Evolutionary conservation across 2,329 filamentous ascomycete genomes (phyloP).

Genomic region (Verticillium nonalfalfae): DNA sequence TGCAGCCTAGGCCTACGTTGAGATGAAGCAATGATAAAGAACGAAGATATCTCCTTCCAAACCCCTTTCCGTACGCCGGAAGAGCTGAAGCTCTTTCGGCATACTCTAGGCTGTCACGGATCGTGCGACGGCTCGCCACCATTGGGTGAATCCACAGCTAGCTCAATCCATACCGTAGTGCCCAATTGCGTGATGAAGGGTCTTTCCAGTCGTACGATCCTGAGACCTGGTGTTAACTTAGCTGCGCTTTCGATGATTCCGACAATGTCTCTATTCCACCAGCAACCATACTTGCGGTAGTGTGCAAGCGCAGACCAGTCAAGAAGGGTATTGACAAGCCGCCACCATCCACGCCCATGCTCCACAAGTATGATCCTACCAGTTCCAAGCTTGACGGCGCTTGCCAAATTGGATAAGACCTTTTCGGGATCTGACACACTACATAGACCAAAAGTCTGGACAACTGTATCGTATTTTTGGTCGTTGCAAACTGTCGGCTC

Average conservation of each 20-base stretch:
- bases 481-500: conserved; percentile 22
- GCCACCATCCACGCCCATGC: conserved; percentile 52
- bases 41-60: not conserved
- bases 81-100: not conserved
- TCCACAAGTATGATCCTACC: conserved; percentile 57
- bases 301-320: conserved; percentile 49
- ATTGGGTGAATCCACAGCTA: conserved; percentile 29
- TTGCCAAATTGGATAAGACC: conserved; percentile 47
- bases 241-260: conserved; percentile 44
- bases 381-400: conserved; percentile 42
- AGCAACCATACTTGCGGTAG: conserved; percentile 56
- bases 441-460: conserved; percentile 61
- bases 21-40: not conserved
- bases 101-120: not conserved
- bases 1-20: not conserved
- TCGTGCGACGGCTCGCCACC: conserved; percentile 8
- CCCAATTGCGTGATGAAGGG: conserved; percentile 48
- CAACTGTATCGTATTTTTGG: conserved; percentile 52
- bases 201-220: conserved; percentile 47
- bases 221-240: conserved; percentile 41
- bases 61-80: too few relatives aligned
- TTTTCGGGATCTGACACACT: conserved; percentile 50
- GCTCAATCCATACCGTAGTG: conserved; percentile 53
- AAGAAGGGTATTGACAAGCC: conserved; percentile 47
- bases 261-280: conserved; percentile 62